Conservation (phyloP, 2,329 filamentous ascomycete genomes). For the Clonostachys chloroleuca region DNA sequence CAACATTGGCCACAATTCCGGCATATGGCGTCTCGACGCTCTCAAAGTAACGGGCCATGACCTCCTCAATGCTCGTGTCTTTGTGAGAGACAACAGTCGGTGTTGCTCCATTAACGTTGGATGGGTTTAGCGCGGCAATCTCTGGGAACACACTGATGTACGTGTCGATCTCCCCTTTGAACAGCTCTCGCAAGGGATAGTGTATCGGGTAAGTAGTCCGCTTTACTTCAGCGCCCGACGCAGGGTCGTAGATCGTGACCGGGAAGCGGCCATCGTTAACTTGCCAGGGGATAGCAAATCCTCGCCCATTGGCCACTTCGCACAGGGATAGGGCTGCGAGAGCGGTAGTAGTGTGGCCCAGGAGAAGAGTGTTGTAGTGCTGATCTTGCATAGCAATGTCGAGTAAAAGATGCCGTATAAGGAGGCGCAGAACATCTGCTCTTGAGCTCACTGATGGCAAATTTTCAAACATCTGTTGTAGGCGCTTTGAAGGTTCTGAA, state of each 20-base stretch:
- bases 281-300: conserved; percentile 77
- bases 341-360: conserved; percentile 82
- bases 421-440: conserved; percentile 66
- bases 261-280: conserved; percentile 65
- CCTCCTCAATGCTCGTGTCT: conserved; percentile 82
- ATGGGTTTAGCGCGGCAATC: conserved; percentile 42
- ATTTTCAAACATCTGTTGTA: conserved; percentile 52
- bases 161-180: conserved; percentile 71
- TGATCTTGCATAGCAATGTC: conserved; percentile 50
- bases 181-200: conserved; percentile 80
- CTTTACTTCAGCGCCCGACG: conserved; percentile 11
- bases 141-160: conserved; percentile 57
- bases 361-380: conserved; percentile 66
- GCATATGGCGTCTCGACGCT: conserved; percentile 79
- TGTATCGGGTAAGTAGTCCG: conserved; percentile 45
- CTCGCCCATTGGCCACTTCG: conserved; percentile 87
- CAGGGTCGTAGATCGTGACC: conserved; percentile 18
- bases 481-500: conserved; percentile 26
- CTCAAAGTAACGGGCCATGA: conserved; percentile 86
- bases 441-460: conserved; percentile 72
- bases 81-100: conserved; percentile 56
- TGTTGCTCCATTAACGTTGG: conserved; percentile 18
- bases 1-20: conserved; percentile 91
- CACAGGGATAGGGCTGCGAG: conserved; percentile 82
- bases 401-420: conserved; percentile 70